Conservation (phyloP, 2,329 filamentous ascomycete genomes). For the Penicillium brevicompactum region DNA sequence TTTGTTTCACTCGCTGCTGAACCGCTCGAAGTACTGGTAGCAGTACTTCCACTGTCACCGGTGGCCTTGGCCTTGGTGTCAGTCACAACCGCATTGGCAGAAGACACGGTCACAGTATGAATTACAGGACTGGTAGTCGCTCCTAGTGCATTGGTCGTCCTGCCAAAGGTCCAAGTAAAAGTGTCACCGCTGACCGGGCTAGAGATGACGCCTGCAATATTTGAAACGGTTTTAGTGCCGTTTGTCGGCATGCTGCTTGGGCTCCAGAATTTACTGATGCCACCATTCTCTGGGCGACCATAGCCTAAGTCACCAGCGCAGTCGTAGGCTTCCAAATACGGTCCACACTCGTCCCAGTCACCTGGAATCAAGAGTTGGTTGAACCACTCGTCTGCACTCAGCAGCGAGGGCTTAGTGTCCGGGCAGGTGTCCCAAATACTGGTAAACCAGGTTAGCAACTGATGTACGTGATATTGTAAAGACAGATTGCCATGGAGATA, state of each 20-base stretch:
- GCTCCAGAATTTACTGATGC: slow-evolving; percentile 12
- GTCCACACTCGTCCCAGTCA: slow-evolving; percentile 16
- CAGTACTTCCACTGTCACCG: neutral
- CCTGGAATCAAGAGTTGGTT: neutral
- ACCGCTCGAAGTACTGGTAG: neutral
- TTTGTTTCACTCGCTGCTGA: slow-evolving; percentile 3
- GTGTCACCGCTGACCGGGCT: slow-evolving; percentile 17
- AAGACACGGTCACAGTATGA: slow-evolving; percentile 11
- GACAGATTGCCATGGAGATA: neutral
- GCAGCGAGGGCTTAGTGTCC: slow-evolving; percentile 10
- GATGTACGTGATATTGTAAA: neutral
- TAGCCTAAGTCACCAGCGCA: slow-evolving; percentile 17
- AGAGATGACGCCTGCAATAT: slow-evolving; percentile 12
- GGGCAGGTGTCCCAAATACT: slow-evolving; percentile 21
- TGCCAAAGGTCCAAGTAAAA: slow-evolving; percentile 17
- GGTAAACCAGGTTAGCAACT: neutral
- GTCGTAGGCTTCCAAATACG: slow-evolving; percentile 12
- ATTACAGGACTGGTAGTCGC: neutral
- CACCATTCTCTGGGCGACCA: slow-evolving; percentile 9
- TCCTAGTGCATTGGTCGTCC: neutral
- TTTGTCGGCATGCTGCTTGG: slow-evolving; percentile 11
- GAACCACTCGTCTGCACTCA: slow-evolving; percentile 10
- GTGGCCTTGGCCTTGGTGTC: neutral
- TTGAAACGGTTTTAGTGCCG: slow-evolving; percentile 17
- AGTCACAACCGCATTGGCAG: slow-evolving; percentile 1